These are phyloP conservation scores for Azolla pinnata DNA, from an alignment of 75 land plant genomes.

Conservation along the genomic window DNA sequence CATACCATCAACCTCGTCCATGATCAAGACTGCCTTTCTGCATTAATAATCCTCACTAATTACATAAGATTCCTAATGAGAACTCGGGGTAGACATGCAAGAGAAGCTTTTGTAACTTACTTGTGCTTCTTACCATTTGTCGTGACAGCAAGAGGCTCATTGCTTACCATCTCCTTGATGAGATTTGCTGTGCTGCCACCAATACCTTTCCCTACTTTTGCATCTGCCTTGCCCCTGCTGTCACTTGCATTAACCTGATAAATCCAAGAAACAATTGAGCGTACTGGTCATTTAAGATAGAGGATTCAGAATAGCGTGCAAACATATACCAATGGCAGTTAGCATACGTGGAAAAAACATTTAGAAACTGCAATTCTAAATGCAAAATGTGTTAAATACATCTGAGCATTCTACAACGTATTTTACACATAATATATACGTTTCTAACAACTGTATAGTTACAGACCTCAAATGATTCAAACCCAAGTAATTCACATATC, in stretches of 20 bases:
- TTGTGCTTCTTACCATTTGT: constrained; percentile 11
- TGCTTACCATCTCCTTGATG: constrained; percentile 92
- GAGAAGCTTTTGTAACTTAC: constrained; percentile 7
- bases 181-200: constrained; percentile 86
- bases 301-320: too few relatives aligned
- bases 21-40: constrained; percentile 73
- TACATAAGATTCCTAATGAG: not conserved
- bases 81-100: not conserved
- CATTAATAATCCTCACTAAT: too few relatives aligned
- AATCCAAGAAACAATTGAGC: too few relatives aligned
- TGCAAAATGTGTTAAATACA: too few relatives aligned
- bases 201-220: constrained; percentile 70
- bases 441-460: constrained; percentile 4
- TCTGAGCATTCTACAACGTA: too few relatives aligned
- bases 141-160: constrained; percentile 45
- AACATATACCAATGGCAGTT: too few relatives aligned
- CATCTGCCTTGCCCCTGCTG: constrained; percentile 87
- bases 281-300: too few relatives aligned
- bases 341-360: too few relatives aligned
- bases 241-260: constrained; percentile 99
- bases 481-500: constrained; percentile 79
- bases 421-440: too few relatives aligned
- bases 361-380: too few relatives aligned
- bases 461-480: constrained; percentile 73
- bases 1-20: constrained; percentile 99